Conservation (phyloP, 2,329 filamentous ascomycete genomes). For the Fusarium palustre region DNA sequence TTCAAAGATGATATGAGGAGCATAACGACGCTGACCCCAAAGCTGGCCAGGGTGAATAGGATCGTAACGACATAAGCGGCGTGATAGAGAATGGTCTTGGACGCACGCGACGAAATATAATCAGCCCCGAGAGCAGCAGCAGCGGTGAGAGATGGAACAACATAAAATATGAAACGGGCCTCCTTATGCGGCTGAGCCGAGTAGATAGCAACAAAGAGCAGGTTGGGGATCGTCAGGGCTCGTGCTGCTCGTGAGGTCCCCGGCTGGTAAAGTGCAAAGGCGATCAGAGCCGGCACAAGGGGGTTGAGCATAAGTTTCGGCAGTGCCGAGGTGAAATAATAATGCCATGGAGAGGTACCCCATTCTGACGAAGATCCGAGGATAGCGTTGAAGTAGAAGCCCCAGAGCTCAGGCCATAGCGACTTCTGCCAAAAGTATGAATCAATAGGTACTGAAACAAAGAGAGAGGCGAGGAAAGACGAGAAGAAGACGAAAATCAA, state of each 20-base stretch:
- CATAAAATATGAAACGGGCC: slow-evolving; percentile 93
- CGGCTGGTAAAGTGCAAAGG: slow-evolving; percentile 63
- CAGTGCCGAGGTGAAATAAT: slow-evolving; percentile 84
- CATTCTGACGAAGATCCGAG: slow-evolving; percentile 85
- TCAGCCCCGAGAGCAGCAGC: slow-evolving; percentile 79
- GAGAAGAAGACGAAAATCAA: slow-evolving; percentile 75
- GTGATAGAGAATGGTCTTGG: slow-evolving; percentile 69
- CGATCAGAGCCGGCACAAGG: slow-evolving; percentile 67
- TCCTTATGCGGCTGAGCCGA: slow-evolving; percentile 95
- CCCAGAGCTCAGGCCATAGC: slow-evolving; percentile 90
- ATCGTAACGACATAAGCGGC: slow-evolving; percentile 67
- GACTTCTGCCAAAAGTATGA: slow-evolving; percentile 92
- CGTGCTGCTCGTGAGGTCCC: slow-evolving; percentile 58
- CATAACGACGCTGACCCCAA: slow-evolving; percentile 72
- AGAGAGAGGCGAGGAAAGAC: slow-evolving; percentile 74
- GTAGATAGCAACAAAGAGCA: slow-evolving; percentile 82
- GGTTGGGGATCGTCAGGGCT: slow-evolving; percentile 71
- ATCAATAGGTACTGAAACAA: slow-evolving; percentile 80
- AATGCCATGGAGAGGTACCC: slow-evolving; percentile 88
- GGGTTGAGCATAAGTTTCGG: slow-evolving; percentile 89
- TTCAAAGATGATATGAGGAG: slow-evolving; percentile 87
- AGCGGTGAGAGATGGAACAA: slow-evolving; percentile 82
- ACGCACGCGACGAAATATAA: slow-evolving; percentile 73
- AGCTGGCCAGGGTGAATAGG: slow-evolving; percentile 69
- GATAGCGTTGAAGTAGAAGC: slow-evolving; percentile 92